Conservation (phyloP, 1,284 basidiomycete genomes). For the Mycosarcoma maydis region DNA sequence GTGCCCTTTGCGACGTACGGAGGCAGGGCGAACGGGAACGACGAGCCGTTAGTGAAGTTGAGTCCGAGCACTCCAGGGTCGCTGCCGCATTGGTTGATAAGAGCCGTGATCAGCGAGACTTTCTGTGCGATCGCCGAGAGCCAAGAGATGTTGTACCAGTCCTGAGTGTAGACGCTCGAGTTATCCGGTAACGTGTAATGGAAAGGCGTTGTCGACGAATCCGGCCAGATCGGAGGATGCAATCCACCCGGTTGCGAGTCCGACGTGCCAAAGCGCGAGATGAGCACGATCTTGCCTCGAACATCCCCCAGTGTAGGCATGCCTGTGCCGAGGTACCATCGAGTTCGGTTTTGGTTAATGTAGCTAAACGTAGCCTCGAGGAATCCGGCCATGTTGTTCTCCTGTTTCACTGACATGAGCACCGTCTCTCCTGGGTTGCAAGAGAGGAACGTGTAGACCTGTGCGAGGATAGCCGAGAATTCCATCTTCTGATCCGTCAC, state of each 20-base stretch:
- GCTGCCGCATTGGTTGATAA: slow-evolving; percentile 18
- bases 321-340: slow-evolving; percentile 37
- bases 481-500: slow-evolving; percentile 47
- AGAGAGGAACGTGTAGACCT: slow-evolving; percentile 37
- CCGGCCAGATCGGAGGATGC: slow-evolving; percentile 56
- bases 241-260: slow-evolving; percentile 50
- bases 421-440: slow-evolving; percentile 38
- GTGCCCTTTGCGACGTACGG: slow-evolving; percentile 45
- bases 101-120: slow-evolving; percentile 22
- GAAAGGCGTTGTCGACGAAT: slow-evolving; percentile 24
- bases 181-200: slow-evolving; percentile 27
- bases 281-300: slow-evolving; percentile 45
- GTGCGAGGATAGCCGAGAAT: slow-evolving; percentile 36
- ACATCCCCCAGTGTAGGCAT: slow-evolving; percentile 42
- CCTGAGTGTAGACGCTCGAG: slow-evolving; percentile 36
- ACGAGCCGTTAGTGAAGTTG: slow-evolving; percentile 41
- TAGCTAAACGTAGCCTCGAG: slow-evolving; percentile 29
- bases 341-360: slow-evolving; percentile 10
- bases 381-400: slow-evolving; percentile 37
- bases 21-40: slow-evolving; percentile 46
- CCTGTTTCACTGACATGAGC: slow-evolving; percentile 51
- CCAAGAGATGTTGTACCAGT: slow-evolving; percentile 51
- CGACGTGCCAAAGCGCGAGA: slow-evolving; percentile 39
- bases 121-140: slow-evolving; percentile 37
- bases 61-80: slow-evolving; percentile 15